Evolutionary conservation across 129 eudicot genomes (phyloP).

Genomic region (Apium graveolens): DNA sequence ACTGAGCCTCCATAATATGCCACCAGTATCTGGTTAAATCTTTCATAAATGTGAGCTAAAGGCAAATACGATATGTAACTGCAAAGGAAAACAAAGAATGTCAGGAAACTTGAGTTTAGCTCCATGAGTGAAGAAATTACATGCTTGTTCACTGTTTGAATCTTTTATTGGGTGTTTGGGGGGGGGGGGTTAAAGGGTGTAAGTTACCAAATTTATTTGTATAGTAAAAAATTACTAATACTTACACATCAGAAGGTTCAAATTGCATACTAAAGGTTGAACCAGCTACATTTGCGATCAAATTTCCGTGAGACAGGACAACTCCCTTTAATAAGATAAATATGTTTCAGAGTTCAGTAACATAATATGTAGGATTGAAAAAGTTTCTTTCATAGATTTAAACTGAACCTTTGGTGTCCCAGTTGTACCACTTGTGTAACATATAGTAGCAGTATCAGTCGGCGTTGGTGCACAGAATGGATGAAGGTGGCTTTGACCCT

Average conservation of each 20-base stretch:
- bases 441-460: conserved; percentile 71
- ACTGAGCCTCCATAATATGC: conserved; percentile 53
- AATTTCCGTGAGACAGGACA: conserved; percentile 68
- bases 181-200: too few species aligned
- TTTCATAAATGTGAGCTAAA: conserved; percentile 78
- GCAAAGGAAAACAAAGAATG: conserved; percentile 11
- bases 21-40: conserved; percentile 41
- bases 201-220: too few species aligned
- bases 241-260: conserved; percentile 72
- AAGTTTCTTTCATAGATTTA: background rate
- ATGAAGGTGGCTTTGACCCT: conserved; percentile 57
- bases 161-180: background rate
- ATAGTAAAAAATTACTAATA: background rate
- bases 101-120: background rate
- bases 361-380: background rate
- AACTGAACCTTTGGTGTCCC: conserved; percentile 86
- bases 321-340: conserved; percentile 42
- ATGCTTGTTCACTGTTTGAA: background rate
- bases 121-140: background rate
- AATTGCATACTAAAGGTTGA: conserved; percentile 36
- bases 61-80: conserved; percentile 85
- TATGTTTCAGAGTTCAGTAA: background rate
- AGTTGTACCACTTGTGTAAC: conserved; percentile 95
- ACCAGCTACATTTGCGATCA: conserved; percentile 70
- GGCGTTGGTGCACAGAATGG: conserved; percentile 70